Evolutionary conservation across 768 basidiomycete genomes (phyloP).

Genomic region (Chalciporus sphaerocephalus): DNA sequence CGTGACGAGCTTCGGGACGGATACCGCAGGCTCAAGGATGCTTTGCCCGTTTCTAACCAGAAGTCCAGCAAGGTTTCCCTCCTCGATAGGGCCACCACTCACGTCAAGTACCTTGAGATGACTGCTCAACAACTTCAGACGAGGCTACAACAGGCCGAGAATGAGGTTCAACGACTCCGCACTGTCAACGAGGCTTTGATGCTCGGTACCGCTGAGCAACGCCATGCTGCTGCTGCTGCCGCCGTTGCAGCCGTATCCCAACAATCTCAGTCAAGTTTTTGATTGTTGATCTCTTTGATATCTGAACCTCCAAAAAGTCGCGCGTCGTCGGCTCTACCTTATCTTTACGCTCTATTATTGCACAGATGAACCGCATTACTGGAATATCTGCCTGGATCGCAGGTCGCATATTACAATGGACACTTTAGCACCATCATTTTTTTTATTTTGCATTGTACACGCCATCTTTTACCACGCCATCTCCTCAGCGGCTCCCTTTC

Average conservation of each 20-base stretch:
- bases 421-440: slow-evolving; percentile 34
- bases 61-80: slow-evolving; percentile 90
- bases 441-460: slow-evolving; percentile 43
- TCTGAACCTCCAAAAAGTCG: slow-evolving; percentile 23
- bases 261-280: slow-evolving; percentile 39
- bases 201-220: slow-evolving; percentile 76
- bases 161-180: slow-evolving; percentile 76
- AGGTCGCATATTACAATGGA: slow-evolving; percentile 54
- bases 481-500: slow-evolving; percentile 20
- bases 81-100: slow-evolving; percentile 82
- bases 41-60: slow-evolving; percentile 85
- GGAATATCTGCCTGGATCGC: slow-evolving; percentile 54
- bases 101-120: slow-evolving; percentile 84
- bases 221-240: slow-evolving; percentile 54
- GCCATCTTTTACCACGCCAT: slow-evolving; percentile 27
- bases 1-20: slow-evolving; percentile 92
- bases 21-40: slow-evolving; percentile 86
- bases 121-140: slow-evolving; percentile 71
- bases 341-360: slow-evolving; percentile 37
- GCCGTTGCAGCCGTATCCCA: slow-evolving; percentile 52
- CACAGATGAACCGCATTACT: slow-evolving; percentile 37
- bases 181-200: slow-evolving; percentile 85
- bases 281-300: slow-evolving; percentile 33
- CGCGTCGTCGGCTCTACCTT: slow-evolving; percentile 31
- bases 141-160: slow-evolving; percentile 72